Evolutionary conservation across 2,329 filamentous ascomycete genomes (phyloP).

Genomic region (Stagonosporopsis vannaccii): DNA sequence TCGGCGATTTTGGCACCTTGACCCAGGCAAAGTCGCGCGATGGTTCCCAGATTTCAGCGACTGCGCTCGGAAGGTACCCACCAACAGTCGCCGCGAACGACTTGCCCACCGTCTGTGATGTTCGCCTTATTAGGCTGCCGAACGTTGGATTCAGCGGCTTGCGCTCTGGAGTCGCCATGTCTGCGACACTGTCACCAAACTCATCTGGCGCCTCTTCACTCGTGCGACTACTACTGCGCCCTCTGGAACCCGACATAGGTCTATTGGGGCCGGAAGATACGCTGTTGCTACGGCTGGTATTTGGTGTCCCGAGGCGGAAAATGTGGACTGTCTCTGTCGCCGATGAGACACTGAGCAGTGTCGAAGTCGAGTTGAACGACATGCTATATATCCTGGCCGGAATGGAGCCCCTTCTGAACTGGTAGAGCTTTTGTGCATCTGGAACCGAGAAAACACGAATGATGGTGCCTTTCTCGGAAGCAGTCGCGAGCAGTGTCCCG

Average conservation of each 20-base stretch:
- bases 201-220: constrained; percentile 49
- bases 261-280: constrained; percentile 36
- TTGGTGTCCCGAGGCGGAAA: constrained; percentile 71
- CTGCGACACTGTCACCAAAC: constrained; percentile 51
- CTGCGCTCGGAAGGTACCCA: constrained; percentile 89
- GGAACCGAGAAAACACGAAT: constrained; percentile 95
- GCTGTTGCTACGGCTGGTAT: constrained; percentile 45
- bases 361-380: constrained; percentile 96
- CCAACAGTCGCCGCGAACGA: constrained; percentile 88
- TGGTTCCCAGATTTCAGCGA: constrained; percentile 98
- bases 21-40: constrained; percentile 95
- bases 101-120: constrained; percentile 91
- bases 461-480: constrained; percentile 96
- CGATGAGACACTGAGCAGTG: constrained; percentile 92
- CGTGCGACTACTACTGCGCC: constrained; percentile 54
- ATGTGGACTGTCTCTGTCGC: constrained; percentile 97
- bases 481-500: constrained; percentile 88
- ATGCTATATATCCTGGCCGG: constrained; percentile 97
- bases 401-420: constrained; percentile 94
- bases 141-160: constrained; percentile 73
- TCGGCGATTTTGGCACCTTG: constrained; percentile 75
- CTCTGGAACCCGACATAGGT: constrained; percentile 39
- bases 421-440: constrained; percentile 88
- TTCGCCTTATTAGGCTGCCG: constrained; percentile 89
- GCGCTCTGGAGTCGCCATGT: constrained; percentile 40